phyloP scores from a whole-genome alignment of 176 grass and related monocot species.

The Leersia perrieri region DNA sequence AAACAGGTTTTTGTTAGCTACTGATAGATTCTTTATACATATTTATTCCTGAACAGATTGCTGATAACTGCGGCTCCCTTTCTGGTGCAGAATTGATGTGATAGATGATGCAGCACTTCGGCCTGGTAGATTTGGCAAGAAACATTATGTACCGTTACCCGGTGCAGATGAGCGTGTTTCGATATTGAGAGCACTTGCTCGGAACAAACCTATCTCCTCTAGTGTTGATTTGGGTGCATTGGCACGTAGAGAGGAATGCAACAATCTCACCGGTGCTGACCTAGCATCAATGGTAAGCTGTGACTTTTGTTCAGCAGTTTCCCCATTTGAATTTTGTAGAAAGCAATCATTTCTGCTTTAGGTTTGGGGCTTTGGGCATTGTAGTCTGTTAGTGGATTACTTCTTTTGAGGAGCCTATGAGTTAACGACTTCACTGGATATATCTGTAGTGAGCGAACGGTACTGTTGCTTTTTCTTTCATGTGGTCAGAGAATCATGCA shows the following conservation, averaged over 20 bases:
- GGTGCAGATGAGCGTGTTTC: slow-evolving; percentile 52
- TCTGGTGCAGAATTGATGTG: slow-evolving; percentile 64
- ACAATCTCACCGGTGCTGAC: slow-evolving; percentile 75
- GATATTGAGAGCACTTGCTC: slow-evolving; percentile 74
- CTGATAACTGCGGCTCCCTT: not conserved
- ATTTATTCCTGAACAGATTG: not conserved
- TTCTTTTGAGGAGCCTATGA: not conserved
- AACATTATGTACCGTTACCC: slow-evolving; percentile 79
- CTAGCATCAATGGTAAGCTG: slow-evolving; percentile 66
- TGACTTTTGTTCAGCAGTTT: not conserved
- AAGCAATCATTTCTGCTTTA: not conserved
- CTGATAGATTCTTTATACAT: not conserved
- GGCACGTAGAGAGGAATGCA: slow-evolving; percentile 50
- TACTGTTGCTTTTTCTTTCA: not conserved
- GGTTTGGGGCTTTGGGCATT: not conserved
- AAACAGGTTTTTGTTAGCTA: slow-evolving; percentile 61
- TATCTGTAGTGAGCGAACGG: not conserved
- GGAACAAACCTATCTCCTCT: slow-evolving; percentile 55
- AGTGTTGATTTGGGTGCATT: slow-evolving; percentile 56
- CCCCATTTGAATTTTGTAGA: not conserved
- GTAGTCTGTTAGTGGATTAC: not conserved
- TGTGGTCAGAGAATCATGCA: not conserved
- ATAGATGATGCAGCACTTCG: slow-evolving; percentile 82
- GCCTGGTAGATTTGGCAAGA: slow-evolving; percentile 83
- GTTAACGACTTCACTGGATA: not conserved